phyloP scores from a whole-genome alignment of 306 rosid species.

The Inga leiocalycina region DNA sequence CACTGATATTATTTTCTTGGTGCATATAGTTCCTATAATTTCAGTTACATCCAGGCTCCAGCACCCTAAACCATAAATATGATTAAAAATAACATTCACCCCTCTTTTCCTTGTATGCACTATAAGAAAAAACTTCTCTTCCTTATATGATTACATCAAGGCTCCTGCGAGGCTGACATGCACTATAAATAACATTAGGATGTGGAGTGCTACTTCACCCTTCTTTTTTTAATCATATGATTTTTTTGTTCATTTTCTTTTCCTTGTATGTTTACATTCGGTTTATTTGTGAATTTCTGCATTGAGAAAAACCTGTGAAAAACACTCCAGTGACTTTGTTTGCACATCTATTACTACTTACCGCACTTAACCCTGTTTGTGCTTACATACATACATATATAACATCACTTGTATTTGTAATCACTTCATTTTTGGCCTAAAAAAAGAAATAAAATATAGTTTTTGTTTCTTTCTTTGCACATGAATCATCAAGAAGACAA shows the following conservation, averaged over 20 bases:
- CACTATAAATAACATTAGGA: too few species aligned
- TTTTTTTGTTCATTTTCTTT: not conserved
- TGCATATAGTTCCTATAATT: too few species aligned
- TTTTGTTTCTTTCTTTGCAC: not conserved
- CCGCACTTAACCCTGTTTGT: not conserved
- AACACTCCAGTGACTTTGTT: not conserved
- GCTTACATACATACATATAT: not conserved
- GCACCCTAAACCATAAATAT: too few species aligned
- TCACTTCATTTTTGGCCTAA: not conserved
- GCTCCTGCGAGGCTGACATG: too few species aligned
- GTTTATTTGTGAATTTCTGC: not conserved
- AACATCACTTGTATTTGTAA: not conserved
- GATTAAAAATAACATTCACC: too few species aligned
- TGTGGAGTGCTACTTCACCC: too few species aligned
- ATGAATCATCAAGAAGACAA: not conserved
- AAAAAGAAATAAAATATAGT: not conserved
- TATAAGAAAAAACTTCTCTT: too few species aligned
- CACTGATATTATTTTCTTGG: too few species aligned
- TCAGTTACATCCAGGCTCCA: too few species aligned
- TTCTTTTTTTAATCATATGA: not conserved
- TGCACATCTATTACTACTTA: not conserved
- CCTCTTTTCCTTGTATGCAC: too few species aligned
- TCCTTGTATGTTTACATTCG: not conserved
- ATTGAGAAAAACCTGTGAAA: constrained; percentile 4
- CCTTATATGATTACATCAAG: too few species aligned